phyloP scores from a whole-genome alignment of 192 early-diverging fungal genomes.

The Rhizoclosmatium sp. region DNA sequence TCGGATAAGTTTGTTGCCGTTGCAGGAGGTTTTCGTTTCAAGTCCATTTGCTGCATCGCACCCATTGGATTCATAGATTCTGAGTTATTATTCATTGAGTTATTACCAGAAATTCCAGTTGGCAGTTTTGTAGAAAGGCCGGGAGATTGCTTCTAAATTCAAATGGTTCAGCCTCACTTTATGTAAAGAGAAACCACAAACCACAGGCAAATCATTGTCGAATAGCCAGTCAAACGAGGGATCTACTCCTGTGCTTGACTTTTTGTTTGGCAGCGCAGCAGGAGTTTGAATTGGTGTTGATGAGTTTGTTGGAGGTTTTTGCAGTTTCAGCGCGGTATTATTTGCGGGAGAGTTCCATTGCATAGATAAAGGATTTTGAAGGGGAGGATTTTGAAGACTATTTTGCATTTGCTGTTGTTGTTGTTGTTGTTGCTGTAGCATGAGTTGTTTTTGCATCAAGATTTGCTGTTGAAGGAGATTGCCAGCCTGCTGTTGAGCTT shows the following conservation, averaged over 20 bases:
- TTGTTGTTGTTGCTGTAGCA: not conserved
- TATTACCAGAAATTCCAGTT: not conserved
- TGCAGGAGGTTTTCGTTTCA: not conserved
- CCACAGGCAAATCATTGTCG: not conserved
- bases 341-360: too few relatives aligned
- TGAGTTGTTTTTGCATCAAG: not conserved
- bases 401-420: not conserved
- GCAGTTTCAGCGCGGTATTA: too few relatives aligned
- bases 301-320: too few relatives aligned
- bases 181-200: not conserved
- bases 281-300: too few relatives aligned
- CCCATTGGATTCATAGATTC: not conserved
- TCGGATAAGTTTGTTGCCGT: not conserved
- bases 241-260: constrained; percentile 3
- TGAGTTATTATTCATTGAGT: constrained; percentile 18
- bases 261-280: not conserved
- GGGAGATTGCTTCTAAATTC: not conserved
- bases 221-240: constrained; percentile 5
- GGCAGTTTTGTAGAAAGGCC: not conserved
- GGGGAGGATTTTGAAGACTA: too few relatives aligned
- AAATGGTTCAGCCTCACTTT: not conserved
- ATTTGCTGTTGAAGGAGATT: too few relatives aligned
- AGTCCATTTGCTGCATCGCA: not conserved
- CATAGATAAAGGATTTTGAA: too few relatives aligned
- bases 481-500: too few relatives aligned